Evolutionary conservation across 352 stramenopile genomes (phyloP).

Genomic region (Globisporangium middletonii): DNA sequence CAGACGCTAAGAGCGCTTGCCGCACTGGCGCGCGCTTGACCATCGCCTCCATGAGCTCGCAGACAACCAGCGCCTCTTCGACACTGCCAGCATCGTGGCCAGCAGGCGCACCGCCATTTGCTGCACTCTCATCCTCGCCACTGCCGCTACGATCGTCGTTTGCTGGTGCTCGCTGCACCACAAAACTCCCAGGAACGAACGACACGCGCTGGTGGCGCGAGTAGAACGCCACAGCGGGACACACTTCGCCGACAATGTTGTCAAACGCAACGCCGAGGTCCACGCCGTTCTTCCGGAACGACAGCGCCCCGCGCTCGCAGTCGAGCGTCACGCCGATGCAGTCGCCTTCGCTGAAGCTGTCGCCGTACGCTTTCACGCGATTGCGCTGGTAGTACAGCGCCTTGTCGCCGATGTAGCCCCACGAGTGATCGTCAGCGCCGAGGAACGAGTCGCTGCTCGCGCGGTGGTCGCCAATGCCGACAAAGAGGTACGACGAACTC

Average conservation of each 20-base stretch:
- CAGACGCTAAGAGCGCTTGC: conserved; percentile 19
- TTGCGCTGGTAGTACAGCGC: conserved; percentile 98
- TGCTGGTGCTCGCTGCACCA: background rate
- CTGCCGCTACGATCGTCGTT: background rate
- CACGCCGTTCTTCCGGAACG: conserved; percentile 88
- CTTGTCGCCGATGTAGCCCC: conserved; percentile 98
- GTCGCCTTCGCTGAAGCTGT: conserved; percentile 83
- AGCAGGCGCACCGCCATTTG: background rate
- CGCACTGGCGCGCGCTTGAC: conserved; percentile 20
- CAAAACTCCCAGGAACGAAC: conserved; percentile 27
- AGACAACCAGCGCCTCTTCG: conserved; percentile 54
- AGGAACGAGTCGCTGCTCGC: conserved; percentile 95
- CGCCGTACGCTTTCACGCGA: conserved; percentile 88
- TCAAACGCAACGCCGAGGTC: conserved; percentile 87
- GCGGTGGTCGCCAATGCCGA: conserved; percentile 91
- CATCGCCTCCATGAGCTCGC: conserved; percentile 53
- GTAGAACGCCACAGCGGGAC: conserved; percentile 91
- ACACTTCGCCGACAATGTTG: conserved; percentile 88
- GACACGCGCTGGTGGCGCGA: conserved; percentile 83
- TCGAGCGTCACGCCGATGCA: conserved; percentile 79
- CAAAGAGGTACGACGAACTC: conserved; percentile 95
- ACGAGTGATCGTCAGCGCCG: conserved; percentile 95
- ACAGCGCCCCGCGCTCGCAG: conserved; percentile 79
- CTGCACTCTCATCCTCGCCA: background rate
- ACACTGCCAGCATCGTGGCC: conserved; percentile 17